These are phyloP conservation scores for Apiotrichum sp. DNA, from an alignment of 1,284 basidiomycete genomes.

Conservation along the genomic window DNA sequence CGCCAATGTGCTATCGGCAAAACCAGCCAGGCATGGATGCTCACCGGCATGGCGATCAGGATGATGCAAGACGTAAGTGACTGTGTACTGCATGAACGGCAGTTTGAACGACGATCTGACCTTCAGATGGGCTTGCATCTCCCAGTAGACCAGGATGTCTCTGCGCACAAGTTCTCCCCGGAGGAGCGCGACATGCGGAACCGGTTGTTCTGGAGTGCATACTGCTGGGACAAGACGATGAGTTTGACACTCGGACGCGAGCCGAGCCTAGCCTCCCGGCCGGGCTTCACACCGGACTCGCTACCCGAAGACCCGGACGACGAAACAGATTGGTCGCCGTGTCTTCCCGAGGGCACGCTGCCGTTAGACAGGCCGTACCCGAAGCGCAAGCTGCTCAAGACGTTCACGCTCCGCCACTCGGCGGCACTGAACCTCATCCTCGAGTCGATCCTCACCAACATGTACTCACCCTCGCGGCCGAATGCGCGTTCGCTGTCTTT, in stretches of 20 bases:
- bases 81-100: too few relatives aligned
- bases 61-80: constrained; percentile 22
- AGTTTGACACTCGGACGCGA: constrained; percentile 10
- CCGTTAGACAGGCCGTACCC: constrained; percentile 1
- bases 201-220: constrained; percentile 14
- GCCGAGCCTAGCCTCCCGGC: constrained; percentile 9
- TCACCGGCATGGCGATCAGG: constrained; percentile 17
- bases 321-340: constrained; percentile 3
- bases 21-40: constrained; percentile 14
- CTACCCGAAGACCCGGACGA: constrained; percentile 8
- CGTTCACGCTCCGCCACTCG: constrained; percentile 10
- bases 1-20: constrained; percentile 9
- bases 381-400: constrained; percentile 5
- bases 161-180: constrained; percentile 1
- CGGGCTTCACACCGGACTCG: constrained; percentile 3
- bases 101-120: too few relatives aligned
- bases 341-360: neutral
- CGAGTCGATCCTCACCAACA: constrained; percentile 19
- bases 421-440: constrained; percentile 13
- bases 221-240: constrained; percentile 20
- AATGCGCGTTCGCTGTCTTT: constrained; percentile 13
- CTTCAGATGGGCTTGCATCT: constrained; percentile 13
- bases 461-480: constrained; percentile 16
- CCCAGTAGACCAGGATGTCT: constrained; percentile 7
- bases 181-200: constrained; percentile 14